Conservation (phyloP, 129 eudicot genomes). For the Heracleum sosnowskyi region DNA sequence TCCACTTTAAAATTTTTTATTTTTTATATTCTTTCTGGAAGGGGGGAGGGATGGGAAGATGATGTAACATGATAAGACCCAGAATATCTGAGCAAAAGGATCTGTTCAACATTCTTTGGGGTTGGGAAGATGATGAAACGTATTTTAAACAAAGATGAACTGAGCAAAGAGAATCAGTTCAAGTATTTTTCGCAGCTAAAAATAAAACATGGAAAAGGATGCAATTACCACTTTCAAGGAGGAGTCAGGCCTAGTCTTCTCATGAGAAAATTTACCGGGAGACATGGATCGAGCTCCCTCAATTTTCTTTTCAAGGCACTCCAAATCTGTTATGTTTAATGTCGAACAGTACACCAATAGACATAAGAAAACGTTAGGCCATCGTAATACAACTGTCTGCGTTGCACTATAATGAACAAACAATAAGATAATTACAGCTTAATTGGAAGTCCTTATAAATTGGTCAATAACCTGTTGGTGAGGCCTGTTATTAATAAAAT, state of each 20-base stretch:
- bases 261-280: conserved; percentile 48
- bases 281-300: conserved; percentile 49
- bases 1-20: too few species aligned
- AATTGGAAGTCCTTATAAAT: neutral
- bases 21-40: too few species aligned
- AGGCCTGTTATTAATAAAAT: neutral
- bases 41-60: neutral
- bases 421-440: neutral
- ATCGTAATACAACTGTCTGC: neutral
- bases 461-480: too few species aligned
- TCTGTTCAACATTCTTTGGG: neutral
- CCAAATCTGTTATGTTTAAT: conserved; percentile 41
- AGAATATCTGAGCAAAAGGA: neutral
- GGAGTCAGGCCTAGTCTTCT: conserved; percentile 65
- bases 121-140: neutral
- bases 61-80: neutral
- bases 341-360: conserved; percentile 7
- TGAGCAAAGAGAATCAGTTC: neutral
- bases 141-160: neutral
- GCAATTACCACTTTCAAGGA: conserved; percentile 60
- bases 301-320: conserved; percentile 55
- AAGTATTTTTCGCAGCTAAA: neutral
- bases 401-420: neutral
- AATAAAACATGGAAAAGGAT: neutral
- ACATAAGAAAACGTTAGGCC: neutral